Conservation (phyloP, 2,329 filamentous ascomycete species). For the Arthroderma sp. region DNA sequence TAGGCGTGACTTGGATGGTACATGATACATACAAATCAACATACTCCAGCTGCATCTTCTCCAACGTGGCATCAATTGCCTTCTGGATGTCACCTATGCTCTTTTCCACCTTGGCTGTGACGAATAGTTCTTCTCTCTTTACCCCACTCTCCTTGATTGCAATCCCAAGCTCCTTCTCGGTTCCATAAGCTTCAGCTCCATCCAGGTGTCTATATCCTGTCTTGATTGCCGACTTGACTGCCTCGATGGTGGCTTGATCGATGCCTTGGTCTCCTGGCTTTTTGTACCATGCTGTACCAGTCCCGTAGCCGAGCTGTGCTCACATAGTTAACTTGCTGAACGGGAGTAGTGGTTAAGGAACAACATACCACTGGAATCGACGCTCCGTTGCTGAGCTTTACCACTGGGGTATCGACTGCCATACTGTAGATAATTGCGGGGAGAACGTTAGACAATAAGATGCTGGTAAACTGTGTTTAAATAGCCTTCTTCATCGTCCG, state of each 20-base stretch:
- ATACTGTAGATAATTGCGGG: slow-evolving; percentile 1
- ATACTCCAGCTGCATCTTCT: slow-evolving; percentile 49
- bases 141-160: slow-evolving; percentile 39
- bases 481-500: too few species aligned
- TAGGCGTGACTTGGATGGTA: background rate
- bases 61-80: slow-evolving; percentile 44
- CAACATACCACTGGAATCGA: slow-evolving; percentile 43
- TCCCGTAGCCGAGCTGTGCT: slow-evolving; percentile 47
- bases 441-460: too few species aligned
- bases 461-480: too few species aligned
- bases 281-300: slow-evolving; percentile 55
- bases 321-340: background rate
- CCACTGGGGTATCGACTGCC: slow-evolving; percentile 25
- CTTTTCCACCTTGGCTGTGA: slow-evolving; percentile 46
- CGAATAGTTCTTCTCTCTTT: slow-evolving; percentile 37
- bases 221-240: slow-evolving; percentile 45
- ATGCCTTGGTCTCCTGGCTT: slow-evolving; percentile 34
- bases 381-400: slow-evolving; percentile 46
- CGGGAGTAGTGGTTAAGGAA: background rate
- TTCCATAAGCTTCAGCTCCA: slow-evolving; percentile 47
- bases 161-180: slow-evolving; percentile 37
- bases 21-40: slow-evolving; percentile 45
- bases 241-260: slow-evolving; percentile 44
- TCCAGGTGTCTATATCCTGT: slow-evolving; percentile 53
- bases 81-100: slow-evolving; percentile 44